Evolutionary conservation across 345 rosid species (phyloP), one percentile per base, ranked within the genome.

Genomic region (Aethionema arabicum): DNA sequence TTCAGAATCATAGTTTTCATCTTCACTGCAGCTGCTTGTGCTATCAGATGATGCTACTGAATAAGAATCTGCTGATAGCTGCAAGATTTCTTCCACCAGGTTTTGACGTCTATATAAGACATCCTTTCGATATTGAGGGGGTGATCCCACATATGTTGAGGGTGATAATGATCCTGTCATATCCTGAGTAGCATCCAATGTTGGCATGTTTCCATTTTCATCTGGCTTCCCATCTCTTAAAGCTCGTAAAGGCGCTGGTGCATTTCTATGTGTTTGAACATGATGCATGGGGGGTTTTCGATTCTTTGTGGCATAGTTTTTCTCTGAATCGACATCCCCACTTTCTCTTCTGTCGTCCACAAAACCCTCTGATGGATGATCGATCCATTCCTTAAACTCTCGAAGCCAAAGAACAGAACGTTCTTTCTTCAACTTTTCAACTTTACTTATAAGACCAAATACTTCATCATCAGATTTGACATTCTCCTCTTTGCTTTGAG

Each of bases 301-400:
- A 56, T 57, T 70, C 63, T 71, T 74, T 38, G 56, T 45, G 66
- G 42, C 63, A 72, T 73, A 76, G 29, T 70, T 83, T 62, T 74
- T 77, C 69, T 62, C 76, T 63, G 49, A 65, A 63, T 52, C 67
- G 44, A 41, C 63, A 65, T 59, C 60, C 61, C 53, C 55, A 45
- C 37, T 47, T 53, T 43, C 61, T 64, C 57, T 62, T 71, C 68
- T 66, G 63, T 36, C 76, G 70, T 79, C 82, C 16, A 58, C 59
- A 53, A 52, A 56, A 66, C 70, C 67, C 63, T 80, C 86, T 35
- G 84, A 77, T 52, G 83, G 69, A 63, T 81, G 85, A 79, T 85
- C 96, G 85, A 88, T 83, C 99, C 99, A 90, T 59, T 87, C 86
- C 81, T 83, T 90, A 77, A 90, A 80, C 75, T 95, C 97, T 37